These are phyloP conservation scores for Phytophthora agathidicida DNA, from an alignment of 352 stramenopile genomes.

Conservation along the genomic window DNA sequence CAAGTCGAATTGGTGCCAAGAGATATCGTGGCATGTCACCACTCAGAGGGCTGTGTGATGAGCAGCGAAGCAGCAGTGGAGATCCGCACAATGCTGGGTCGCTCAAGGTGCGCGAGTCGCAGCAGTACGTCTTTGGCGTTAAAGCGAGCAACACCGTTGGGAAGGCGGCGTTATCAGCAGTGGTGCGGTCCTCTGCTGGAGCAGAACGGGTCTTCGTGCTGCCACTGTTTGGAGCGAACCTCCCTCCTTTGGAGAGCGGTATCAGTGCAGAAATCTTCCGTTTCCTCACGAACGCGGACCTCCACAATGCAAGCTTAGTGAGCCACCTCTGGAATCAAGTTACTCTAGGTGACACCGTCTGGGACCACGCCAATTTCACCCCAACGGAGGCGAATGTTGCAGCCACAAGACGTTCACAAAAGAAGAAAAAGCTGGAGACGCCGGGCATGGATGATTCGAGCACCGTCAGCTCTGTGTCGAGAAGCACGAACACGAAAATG, in stretches of 20 bases:
- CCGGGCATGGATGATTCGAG: constrained; percentile 1
- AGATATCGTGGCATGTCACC: constrained; percentile 26
- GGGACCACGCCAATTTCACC: constrained; percentile 82
- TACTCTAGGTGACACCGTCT: constrained; percentile 70
- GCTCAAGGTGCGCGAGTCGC: constrained; percentile 18
- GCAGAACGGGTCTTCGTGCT: constrained; percentile 60
- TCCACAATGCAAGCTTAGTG: constrained; percentile 89
- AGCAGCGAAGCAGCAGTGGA: constrained; percentile 10
- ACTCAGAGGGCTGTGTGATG: constrained; percentile 16
- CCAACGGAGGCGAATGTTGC: constrained; percentile 20
- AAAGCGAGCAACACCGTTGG: constrained; percentile 2
- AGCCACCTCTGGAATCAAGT: constrained; percentile 84
- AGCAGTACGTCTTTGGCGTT: constrained; percentile 4
- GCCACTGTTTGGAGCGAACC: constrained; percentile 67
- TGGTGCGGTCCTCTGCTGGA: constrained; percentile 15
- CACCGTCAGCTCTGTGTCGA: background rate
- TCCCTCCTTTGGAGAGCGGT: constrained; percentile 65
- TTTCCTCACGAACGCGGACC: constrained; percentile 73
- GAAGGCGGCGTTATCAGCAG: constrained; percentile 32
- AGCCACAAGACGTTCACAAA: constrained; percentile 8
- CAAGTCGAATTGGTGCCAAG: constrained; percentile 14
- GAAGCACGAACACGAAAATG: background rate
- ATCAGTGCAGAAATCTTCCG: constrained; percentile 71
- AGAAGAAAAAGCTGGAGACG: constrained; percentile 11
- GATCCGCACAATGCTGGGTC: background rate